These are phyloP conservation scores for Phytophthora tubulina DNA, from an alignment of 352 stramenopile species.

Conservation along the genomic window DNA sequence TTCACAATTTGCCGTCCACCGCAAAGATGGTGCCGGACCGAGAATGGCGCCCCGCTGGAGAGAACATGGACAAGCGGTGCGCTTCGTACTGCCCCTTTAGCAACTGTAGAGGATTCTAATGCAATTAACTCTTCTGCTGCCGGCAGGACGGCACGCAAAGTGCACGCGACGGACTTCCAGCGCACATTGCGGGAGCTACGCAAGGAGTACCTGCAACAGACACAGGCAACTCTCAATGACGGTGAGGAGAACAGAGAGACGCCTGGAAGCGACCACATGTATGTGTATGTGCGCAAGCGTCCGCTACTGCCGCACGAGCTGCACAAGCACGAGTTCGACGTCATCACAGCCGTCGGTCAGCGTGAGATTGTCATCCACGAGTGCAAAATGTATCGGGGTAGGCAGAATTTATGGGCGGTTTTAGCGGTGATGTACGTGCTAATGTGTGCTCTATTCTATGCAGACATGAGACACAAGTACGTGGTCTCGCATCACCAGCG, in stretches of 20 bases:
- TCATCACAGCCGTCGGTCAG: conserved; percentile 74
- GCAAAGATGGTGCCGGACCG: conserved; percentile 68
- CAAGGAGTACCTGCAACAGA: conserved; percentile 47
- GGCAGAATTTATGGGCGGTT: neutral
- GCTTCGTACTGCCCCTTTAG: neutral
- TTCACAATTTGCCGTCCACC: conserved; percentile 8
- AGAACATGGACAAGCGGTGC: conserved; percentile 85
- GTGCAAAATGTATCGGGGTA: conserved; percentile 89
- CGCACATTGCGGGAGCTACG: conserved; percentile 59
- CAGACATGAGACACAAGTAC: conserved; percentile 92
- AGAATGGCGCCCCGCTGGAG: conserved; percentile 65
- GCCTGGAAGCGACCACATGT: conserved; percentile 65
- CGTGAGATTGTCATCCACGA: conserved; percentile 88
- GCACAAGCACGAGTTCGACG: conserved; percentile 88
- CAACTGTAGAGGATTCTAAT: neutral
- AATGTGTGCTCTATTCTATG: neutral
- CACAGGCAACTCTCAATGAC: conserved; percentile 4
- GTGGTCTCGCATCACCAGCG: conserved; percentile 79
- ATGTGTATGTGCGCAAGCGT: conserved; percentile 90
- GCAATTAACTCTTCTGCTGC: neutral
- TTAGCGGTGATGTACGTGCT: neutral
- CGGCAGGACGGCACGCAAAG: conserved; percentile 72
- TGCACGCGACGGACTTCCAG: conserved; percentile 66
- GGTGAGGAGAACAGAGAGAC: conserved; percentile 5
- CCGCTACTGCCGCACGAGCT: conserved; percentile 89